Percentiles rank a stretch among this genome's conserved stretches.
These are phyloP conservation scores for Penicillium brevicompactum DNA, from an alignment of 2,329 filamentous ascomycete species.

Conservation along the genomic window DNA sequence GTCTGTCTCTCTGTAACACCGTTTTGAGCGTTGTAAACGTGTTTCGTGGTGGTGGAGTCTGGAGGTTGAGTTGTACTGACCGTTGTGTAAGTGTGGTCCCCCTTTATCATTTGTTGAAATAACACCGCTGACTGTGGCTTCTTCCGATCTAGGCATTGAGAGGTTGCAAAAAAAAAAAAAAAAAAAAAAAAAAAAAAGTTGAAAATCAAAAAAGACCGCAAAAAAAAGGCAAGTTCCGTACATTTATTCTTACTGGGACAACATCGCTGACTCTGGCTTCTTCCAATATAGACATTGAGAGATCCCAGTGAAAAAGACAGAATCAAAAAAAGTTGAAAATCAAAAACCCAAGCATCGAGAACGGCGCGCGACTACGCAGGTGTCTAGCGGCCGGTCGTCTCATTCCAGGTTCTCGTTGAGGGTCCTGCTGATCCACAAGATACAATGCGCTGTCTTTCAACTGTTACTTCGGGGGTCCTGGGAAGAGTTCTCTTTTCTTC, in stretches of 20 bases:
- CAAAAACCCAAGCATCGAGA: too few relatives aligned
- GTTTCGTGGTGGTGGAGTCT: not conserved
- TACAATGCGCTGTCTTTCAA: too few relatives aligned
- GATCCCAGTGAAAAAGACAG: not conserved
- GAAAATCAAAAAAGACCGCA: not conserved
- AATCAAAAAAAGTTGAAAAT: not conserved
- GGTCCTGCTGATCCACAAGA: too few relatives aligned
- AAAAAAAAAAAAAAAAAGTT: not conserved
- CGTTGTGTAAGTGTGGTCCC: not conserved
- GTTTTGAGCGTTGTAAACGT: not conserved
- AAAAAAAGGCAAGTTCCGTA: not conserved
- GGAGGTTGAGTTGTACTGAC: conserved; percentile 7
- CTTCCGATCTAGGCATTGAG: not conserved
- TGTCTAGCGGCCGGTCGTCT: too few relatives aligned
- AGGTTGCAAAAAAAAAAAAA: not conserved
- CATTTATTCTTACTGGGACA: too few relatives aligned
- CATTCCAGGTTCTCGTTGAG: too few relatives aligned
- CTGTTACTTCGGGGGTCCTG: too few relatives aligned
- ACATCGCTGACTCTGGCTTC: too few relatives aligned
- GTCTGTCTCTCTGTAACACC: not conserved
- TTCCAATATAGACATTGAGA: too few relatives aligned
- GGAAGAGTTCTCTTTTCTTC: not conserved
- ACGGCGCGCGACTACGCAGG: too few relatives aligned
- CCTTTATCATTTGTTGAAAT: not conserved
- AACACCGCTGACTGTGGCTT: not conserved